Evolutionary conservation across 2,329 filamentous ascomycete genomes (phyloP).

Genomic region (Tolypocladium tropicale): DNA sequence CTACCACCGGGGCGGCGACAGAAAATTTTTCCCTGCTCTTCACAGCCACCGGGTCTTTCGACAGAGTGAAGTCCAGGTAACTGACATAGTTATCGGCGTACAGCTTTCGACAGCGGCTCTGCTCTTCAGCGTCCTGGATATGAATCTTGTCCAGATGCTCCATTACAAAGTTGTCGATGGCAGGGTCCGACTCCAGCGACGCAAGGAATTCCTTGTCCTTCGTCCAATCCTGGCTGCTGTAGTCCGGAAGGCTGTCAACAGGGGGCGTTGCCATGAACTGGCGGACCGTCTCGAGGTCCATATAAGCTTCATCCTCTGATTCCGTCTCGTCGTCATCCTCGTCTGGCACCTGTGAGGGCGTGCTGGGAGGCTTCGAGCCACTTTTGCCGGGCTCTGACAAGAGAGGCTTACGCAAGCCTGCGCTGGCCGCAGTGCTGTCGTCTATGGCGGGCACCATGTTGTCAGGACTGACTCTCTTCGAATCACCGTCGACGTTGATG

Average conservation of each 20-base stretch:
- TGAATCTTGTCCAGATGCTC: constrained; percentile 32
- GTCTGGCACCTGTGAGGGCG: constrained; percentile 37
- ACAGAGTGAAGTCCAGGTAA: constrained; percentile 46
- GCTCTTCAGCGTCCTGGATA: constrained; percentile 23
- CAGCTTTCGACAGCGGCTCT: constrained; percentile 25
- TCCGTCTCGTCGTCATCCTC: constrained; percentile 45
- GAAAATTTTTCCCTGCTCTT: constrained; percentile 46
- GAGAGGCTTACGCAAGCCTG: neutral
- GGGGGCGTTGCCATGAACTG: constrained; percentile 45
- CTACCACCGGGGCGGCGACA: constrained; percentile 23
- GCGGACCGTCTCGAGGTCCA: constrained; percentile 37
- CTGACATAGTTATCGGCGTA: constrained; percentile 38
- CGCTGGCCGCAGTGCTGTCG: neutral
- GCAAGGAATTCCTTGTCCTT: constrained; percentile 34
- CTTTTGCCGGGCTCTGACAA: constrained; percentile 17
- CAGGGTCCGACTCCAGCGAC: constrained; percentile 27
- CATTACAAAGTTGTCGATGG: constrained; percentile 35
- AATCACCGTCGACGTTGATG: neutral
- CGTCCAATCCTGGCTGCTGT: constrained; percentile 34
- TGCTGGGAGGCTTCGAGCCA: constrained; percentile 29
- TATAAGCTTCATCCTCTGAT: constrained; percentile 41
- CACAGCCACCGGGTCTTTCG: constrained; percentile 41
- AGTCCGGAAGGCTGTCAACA: constrained; percentile 41
- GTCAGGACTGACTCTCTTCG: neutral
- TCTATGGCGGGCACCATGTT: neutral